phyloP scores from a whole-genome alignment of 1,139 yeast species.

The Yamadazyma dendronema region DNA sequence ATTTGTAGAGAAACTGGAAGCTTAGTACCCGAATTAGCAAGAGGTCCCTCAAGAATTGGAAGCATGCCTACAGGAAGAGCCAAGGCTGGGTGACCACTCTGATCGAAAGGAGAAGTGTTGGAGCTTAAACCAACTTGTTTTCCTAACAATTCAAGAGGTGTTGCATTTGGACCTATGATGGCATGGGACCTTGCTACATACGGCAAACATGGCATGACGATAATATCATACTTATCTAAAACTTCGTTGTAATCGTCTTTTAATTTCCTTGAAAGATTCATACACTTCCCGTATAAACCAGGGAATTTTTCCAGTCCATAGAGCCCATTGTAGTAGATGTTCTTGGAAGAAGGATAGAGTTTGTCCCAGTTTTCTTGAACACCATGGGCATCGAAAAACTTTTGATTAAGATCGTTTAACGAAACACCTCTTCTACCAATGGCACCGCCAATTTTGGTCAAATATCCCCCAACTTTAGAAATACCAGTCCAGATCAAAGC shows the following conservation, averaged over 20 bases:
- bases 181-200: constrained; percentile 14
- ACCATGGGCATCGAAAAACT: constrained; percentile 7
- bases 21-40: constrained; percentile 7
- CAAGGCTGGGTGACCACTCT: constrained; percentile 16
- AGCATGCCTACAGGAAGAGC: constrained; percentile 14
- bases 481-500: constrained; percentile 32
- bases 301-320: constrained; percentile 13
- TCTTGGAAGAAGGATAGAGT: constrained; percentile 7
- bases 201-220: constrained; percentile 14
- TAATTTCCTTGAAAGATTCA: constrained; percentile 13
- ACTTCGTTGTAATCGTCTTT: constrained; percentile 12
- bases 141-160: constrained; percentile 12
- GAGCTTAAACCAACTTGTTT: constrained; percentile 13
- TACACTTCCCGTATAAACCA: constrained; percentile 13
- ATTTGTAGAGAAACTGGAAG: constrained; percentile 15
- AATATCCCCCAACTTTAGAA: constrained; percentile 16
- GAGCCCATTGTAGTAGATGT: constrained; percentile 11
- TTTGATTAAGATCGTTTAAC: constrained; percentile 7
- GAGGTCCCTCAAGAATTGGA: constrained; percentile 11
- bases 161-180: constrained; percentile 10
- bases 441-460: constrained; percentile 24
- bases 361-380: constrained; percentile 9
- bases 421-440: constrained; percentile 10
- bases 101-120: constrained; percentile 15
- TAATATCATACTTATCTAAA: constrained; percentile 12